Conservation (phyloP, 1,139 yeast genomes). For the Geotrichum phurueaensis region DNA sequence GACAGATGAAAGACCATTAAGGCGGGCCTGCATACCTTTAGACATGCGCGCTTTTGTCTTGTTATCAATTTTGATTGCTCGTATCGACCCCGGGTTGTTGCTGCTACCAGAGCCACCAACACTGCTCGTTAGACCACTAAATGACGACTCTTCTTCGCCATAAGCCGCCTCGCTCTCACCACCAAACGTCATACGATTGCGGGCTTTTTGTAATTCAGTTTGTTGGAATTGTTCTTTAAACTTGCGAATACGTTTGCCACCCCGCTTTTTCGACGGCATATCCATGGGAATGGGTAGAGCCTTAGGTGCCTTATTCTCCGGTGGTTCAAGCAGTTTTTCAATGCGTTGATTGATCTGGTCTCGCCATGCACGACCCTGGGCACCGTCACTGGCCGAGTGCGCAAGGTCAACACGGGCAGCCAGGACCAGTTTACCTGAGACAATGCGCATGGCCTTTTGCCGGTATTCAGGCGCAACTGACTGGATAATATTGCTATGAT, state of each 20-base stretch:
- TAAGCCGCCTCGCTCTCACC: slow-evolving; percentile 55
- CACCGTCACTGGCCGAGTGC: slow-evolving; percentile 42
- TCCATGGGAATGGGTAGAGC: slow-evolving; percentile 85
- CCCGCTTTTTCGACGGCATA: slow-evolving; percentile 71
- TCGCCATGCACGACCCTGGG: slow-evolving; percentile 53
- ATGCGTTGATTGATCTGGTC: slow-evolving; percentile 57
- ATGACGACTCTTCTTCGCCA: slow-evolving; percentile 61
- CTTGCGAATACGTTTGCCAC: slow-evolving; percentile 75
- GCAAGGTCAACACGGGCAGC: slow-evolving; percentile 78
- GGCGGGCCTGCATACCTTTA: slow-evolving; percentile 32
- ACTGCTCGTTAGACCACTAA: slow-evolving; percentile 53
- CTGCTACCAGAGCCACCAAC: slow-evolving; percentile 43
- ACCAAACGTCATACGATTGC: slow-evolving; percentile 80
- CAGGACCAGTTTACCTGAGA: slow-evolving; percentile 71
- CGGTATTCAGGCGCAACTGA: slow-evolving; percentile 51
- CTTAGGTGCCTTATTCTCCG: slow-evolving; percentile 59
- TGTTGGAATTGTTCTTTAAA: slow-evolving; percentile 73
- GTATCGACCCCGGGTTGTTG: slow-evolving; percentile 27
- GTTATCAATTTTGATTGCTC: slow-evolving; percentile 37
- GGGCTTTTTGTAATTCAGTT: slow-evolving; percentile 77
- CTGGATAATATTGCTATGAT: slow-evolving; percentile 35
- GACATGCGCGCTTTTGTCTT: slow-evolving; percentile 34
- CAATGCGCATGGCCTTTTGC: slow-evolving; percentile 68
- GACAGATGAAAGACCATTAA: slow-evolving; percentile 19
- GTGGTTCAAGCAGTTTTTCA: slow-evolving; percentile 72